These are phyloP conservation scores for Laguncularia racemosa DNA, from an alignment of 345 rosid genomes.

Conservation along the genomic window DNA sequence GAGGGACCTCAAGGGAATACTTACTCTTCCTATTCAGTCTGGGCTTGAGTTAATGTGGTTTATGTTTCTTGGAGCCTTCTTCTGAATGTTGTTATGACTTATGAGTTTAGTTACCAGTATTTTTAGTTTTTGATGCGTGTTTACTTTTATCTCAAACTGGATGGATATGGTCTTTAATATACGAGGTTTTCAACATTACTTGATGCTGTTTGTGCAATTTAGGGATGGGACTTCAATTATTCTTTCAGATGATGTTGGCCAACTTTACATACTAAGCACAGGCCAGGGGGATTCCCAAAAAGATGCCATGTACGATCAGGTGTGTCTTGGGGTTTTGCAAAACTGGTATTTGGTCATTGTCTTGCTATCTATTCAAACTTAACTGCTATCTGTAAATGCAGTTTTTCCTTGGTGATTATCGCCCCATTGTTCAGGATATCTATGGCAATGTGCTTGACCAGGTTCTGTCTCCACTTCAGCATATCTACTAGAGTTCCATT, in stretches of 20 bases:
- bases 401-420: constrained; percentile 99
- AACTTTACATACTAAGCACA: constrained; percentile 74
- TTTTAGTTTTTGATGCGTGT: too few relatives aligned
- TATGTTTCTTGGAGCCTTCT: too few relatives aligned
- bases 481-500: too few relatives aligned
- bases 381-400: constrained; percentile 24
- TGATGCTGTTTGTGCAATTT: constrained; percentile 5
- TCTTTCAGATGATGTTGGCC: constrained; percentile 99
- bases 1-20: too few relatives aligned
- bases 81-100: too few relatives aligned
- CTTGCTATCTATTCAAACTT: constrained; percentile 4
- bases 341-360: not conserved
- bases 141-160: too few relatives aligned
- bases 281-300: constrained; percentile 97
- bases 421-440: constrained; percentile 82
- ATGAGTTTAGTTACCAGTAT: too few relatives aligned
- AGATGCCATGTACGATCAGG: constrained; percentile 98
- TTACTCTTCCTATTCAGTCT: not conserved
- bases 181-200: not conserved
- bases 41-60: not conserved
- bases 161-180: constrained; percentile 3
- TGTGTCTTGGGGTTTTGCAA: constrained; percentile 19
- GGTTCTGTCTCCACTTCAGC: constrained; percentile 35
- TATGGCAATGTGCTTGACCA: constrained; percentile 86
- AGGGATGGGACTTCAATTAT: constrained; percentile 97